Conservation (phyloP, 1,284 basidiomycete genomes). For the Cryptococcus maquisensis region DNA sequence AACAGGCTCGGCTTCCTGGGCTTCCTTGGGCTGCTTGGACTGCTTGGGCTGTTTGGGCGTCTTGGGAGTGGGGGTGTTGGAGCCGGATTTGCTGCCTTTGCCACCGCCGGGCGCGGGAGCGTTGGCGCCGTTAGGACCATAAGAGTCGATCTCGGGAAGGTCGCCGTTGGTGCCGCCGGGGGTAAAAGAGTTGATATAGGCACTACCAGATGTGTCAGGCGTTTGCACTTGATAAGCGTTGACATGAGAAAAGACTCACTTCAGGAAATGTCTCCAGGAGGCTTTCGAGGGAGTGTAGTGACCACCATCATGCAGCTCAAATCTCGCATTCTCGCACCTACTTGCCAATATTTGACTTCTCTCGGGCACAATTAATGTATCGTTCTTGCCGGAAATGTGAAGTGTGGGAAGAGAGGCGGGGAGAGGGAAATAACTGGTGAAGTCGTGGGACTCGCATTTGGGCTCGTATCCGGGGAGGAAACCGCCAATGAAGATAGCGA, state of each 20-base stretch:
- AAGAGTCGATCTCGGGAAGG: constrained; percentile 31
- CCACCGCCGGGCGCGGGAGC: constrained; percentile 6
- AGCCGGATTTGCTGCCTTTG: constrained; percentile 4
- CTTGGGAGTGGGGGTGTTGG: constrained; percentile 12
- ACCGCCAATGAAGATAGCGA: constrained; percentile 56
- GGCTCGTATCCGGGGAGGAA: constrained; percentile 32
- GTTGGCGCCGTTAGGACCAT: constrained; percentile 32
- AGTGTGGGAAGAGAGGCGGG: constrained; percentile 62
- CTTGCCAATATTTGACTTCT: constrained; percentile 61
- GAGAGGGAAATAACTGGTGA: constrained; percentile 53
- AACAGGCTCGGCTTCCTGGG: not conserved
- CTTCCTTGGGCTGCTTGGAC: not conserved
- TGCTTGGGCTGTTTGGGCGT: constrained; percentile 1
- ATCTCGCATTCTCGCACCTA: constrained; percentile 51
- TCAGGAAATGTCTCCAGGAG: constrained; percentile 48
- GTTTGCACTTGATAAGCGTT: not conserved
- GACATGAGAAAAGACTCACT: constrained; percentile 24
- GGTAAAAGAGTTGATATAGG: constrained; percentile 46
- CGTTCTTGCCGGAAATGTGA: constrained; percentile 73
- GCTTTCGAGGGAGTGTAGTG: constrained; percentile 48
- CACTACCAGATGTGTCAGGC: constrained; percentile 21
- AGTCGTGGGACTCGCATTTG: constrained; percentile 38
- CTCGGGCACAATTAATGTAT: constrained; percentile 73
- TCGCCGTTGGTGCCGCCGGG: constrained; percentile 42
- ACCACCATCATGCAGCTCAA: constrained; percentile 49